These are phyloP conservation scores for Podaxis mareebaensis DNA, from an alignment of 768 basidiomycete species.

Conservation along the genomic window DNA sequence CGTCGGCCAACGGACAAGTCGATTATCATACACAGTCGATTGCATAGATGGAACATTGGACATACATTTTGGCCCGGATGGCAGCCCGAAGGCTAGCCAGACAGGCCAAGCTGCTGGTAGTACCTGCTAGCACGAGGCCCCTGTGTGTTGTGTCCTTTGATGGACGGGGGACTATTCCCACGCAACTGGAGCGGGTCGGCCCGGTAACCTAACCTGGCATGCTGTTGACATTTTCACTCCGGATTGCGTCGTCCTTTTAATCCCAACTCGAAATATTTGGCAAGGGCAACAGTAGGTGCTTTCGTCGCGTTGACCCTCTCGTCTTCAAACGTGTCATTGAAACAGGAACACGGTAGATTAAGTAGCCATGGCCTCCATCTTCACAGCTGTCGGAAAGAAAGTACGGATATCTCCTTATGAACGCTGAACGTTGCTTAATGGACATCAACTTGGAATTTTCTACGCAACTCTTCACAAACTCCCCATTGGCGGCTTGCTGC, in stretches of 20 bases:
- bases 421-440: not conserved
- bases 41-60: too few relatives aligned
- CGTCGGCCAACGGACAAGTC: too few relatives aligned
- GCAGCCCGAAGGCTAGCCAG: too few relatives aligned
- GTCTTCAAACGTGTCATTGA: not conserved
- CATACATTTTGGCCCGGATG: too few relatives aligned
- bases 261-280: not conserved
- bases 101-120: too few relatives aligned
- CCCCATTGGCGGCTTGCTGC: not conserved
- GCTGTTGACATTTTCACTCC: not conserved
- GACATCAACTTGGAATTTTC: not conserved
- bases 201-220: not conserved
- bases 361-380: constrained; percentile 29
- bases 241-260: not conserved
- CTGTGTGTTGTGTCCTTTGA: too few relatives aligned
- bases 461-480: not conserved
- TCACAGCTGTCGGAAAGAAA: constrained; percentile 40
- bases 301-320: too few relatives aligned
- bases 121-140: too few relatives aligned
- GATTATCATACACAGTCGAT: too few relatives aligned
- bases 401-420: constrained; percentile 18
- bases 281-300: not conserved
- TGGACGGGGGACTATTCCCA: not conserved
- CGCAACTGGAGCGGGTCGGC: not conserved
- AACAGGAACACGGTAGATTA: not conserved